Evolutionary conservation across 75 land plant species (phyloP).

Genomic region (Pinus taeda): DNA sequence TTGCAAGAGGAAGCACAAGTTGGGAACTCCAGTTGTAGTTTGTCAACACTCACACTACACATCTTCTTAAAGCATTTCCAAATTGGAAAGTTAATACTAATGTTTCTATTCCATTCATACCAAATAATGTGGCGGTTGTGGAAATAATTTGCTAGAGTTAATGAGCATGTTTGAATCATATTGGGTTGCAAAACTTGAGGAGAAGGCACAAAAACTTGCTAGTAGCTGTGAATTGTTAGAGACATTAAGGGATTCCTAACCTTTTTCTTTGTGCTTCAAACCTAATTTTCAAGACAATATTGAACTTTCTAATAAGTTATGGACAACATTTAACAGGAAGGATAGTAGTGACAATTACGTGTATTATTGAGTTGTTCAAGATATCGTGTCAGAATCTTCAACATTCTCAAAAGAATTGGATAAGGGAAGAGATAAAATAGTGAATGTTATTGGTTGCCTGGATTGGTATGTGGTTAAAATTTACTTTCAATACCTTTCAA

Average conservation of each 20-base stretch:
- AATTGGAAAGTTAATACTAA: slow-evolving; percentile 47
- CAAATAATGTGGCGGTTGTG: slow-evolving; percentile 61
- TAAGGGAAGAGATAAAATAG: slow-evolving; percentile 25
- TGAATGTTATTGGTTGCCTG: slow-evolving; percentile 78
- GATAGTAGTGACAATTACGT: slow-evolving; percentile 52
- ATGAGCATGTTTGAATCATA: slow-evolving; percentile 23
- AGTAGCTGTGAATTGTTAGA: slow-evolving; percentile 1
- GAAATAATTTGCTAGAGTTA: slow-evolving; percentile 37
- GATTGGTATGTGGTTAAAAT: slow-evolving; percentile 77
- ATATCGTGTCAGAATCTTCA: slow-evolving; percentile 31
- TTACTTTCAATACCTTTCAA: neutral
- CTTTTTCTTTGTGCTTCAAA: slow-evolving; percentile 27
- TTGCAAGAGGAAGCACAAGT: slow-evolving; percentile 1
- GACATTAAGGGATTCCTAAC: slow-evolving; percentile 4
- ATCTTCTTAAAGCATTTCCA: slow-evolving; percentile 9
- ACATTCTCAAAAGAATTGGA: slow-evolving; percentile 86
- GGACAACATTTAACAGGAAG: slow-evolving; percentile 55
- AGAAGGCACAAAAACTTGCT: slow-evolving; percentile 19
- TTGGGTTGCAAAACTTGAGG: slow-evolving; percentile 27
- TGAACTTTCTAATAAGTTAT: slow-evolving; percentile 11
- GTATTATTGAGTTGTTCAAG: slow-evolving; percentile 46
- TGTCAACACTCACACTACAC: neutral
- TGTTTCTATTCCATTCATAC: slow-evolving; percentile 62
- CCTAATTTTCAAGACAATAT: neutral
- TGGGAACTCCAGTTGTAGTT: neutral